Percentiles rank a stretch among this genome's conserved stretches.
These are phyloP conservation scores for Ustilago tritici DNA, from an alignment of 1,284 basidiomycete species.

Conservation along the genomic window DNA sequence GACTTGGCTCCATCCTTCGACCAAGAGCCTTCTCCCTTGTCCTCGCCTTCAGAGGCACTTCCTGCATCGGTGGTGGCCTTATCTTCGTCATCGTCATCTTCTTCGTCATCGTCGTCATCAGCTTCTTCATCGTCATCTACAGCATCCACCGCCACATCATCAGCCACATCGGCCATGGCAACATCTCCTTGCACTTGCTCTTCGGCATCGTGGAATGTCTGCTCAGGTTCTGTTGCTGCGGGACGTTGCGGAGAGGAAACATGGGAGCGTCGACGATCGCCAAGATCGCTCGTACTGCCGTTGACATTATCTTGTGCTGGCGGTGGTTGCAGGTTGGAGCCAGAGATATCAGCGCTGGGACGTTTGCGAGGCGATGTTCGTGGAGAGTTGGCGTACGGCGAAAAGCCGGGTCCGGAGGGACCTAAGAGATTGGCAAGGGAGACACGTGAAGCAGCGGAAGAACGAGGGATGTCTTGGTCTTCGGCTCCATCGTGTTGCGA, in stretches of 20 bases:
- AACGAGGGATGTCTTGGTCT: constrained; percentile 39
- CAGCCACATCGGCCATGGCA: constrained; percentile 23
- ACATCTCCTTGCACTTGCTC: constrained; percentile 28
- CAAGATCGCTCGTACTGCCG: constrained; percentile 5
- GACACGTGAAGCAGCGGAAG: constrained; percentile 44
- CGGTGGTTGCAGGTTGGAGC: constrained; percentile 21
- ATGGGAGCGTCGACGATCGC: constrained; percentile 24
- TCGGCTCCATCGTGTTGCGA: constrained; percentile 17
- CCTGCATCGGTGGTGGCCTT: constrained; percentile 48
- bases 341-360: constrained; percentile 26
- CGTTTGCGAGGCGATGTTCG: constrained; percentile 49
- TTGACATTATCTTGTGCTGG: constrained; percentile 7
- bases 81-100: constrained; percentile 55
- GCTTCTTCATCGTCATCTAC: constrained; percentile 19
- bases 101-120: constrained; percentile 45
- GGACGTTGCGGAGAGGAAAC: constrained; percentile 14
- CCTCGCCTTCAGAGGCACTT: constrained; percentile 53
- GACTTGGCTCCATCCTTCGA: constrained; percentile 42
- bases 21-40: constrained; percentile 39
- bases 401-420: constrained; percentile 42
- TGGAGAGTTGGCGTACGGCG: constrained; percentile 34
- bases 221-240: constrained; percentile 12
- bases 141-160: constrained; percentile 4
- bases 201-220: constrained; percentile 30
- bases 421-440: constrained; percentile 49